Conservation (phyloP, 148 eudicot genomes). For the Rhododendron ovatum region DNA sequence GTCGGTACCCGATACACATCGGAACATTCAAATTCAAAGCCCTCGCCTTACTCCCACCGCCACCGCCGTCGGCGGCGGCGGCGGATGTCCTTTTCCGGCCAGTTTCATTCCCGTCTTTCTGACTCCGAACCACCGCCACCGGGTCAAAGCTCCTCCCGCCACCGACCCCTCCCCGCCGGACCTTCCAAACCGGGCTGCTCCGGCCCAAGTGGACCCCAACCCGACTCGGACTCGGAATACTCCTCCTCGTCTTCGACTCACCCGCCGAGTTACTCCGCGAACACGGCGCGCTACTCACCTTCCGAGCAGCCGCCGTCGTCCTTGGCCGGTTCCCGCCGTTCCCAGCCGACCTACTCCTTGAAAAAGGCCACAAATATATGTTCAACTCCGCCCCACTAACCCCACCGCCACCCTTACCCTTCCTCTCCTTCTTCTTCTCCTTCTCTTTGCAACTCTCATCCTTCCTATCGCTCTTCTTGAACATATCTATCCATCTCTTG, state of each 20-base stretch:
- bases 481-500: slow-evolving; percentile 76
- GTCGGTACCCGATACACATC: slow-evolving; percentile 66
- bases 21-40: slow-evolving; percentile 64
- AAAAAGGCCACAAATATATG: slow-evolving; percentile 88
- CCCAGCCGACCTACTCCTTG: slow-evolving; percentile 87
- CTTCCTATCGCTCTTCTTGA: slow-evolving; percentile 38
- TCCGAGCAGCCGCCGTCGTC: slow-evolving; percentile 32
- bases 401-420: not conserved
- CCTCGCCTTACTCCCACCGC: slow-evolving; percentile 18
- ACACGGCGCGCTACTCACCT: slow-evolving; percentile 87
- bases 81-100: slow-evolving; percentile 26
- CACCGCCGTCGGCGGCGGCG: slow-evolving; percentile 7
- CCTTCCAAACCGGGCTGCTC: slow-evolving; percentile 86
- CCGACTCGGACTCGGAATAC: slow-evolving; percentile 46
- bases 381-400: slow-evolving; percentile 57
- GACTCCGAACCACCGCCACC: slow-evolving; percentile 12
- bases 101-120: slow-evolving; percentile 14
- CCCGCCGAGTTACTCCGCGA: slow-evolving; percentile 89
- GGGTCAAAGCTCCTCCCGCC: slow-evolving; percentile 17
- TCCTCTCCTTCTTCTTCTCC: slow-evolving; percentile 28
- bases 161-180: slow-evolving; percentile 29
- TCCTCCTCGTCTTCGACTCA: slow-evolving; percentile 62
- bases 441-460: not conserved
- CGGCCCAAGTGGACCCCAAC: slow-evolving; percentile 71
- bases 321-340: slow-evolving; percentile 53